phyloP scores from a whole-genome alignment of 805 yeast species.

The Candida vartiovaarae region DNA sequence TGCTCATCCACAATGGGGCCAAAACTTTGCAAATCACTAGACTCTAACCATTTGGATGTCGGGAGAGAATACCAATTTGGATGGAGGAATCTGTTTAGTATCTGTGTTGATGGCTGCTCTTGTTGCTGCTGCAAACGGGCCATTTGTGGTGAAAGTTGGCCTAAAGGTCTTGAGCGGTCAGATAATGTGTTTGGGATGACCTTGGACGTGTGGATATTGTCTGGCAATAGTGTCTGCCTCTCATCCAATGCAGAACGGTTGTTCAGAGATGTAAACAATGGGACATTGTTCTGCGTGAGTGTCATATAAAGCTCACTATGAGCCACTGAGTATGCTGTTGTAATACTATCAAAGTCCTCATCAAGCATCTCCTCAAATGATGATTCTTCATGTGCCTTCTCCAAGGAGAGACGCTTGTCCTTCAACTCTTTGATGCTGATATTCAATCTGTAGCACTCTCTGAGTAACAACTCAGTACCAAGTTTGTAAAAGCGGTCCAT shows the following conservation, averaged over 20 bases:
- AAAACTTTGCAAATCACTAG: conserved; percentile 43
- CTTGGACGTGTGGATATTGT: conserved; percentile 58
- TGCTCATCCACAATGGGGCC: conserved; percentile 63
- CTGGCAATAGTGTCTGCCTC: conserved; percentile 61
- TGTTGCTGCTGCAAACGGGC: conserved; percentile 14
- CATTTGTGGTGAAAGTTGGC: conserved; percentile 22
- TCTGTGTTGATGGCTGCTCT: conserved; percentile 39
- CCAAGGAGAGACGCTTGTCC: conserved; percentile 4
- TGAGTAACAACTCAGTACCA: conserved; percentile 52
- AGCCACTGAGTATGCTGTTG: conserved; percentile 41
- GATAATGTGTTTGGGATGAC: conserved; percentile 46
- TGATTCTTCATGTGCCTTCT: conserved; percentile 11
- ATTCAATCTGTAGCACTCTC: conserved; percentile 46
- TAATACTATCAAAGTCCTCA: conserved; percentile 55
- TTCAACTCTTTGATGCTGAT: conserved; percentile 9
- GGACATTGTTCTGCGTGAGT: conserved; percentile 55
- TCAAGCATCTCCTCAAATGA: conserved; percentile 34
- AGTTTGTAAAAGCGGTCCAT: conserved; percentile 60
- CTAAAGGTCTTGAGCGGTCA: conserved; percentile 20
- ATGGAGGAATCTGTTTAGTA: conserved; percentile 47
- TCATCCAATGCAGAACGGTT: conserved; percentile 70
- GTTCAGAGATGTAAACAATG: conserved; percentile 71
- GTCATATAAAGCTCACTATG: conserved; percentile 63
- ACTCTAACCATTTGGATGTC: conserved; percentile 57
- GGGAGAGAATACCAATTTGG: conserved; percentile 63